These are phyloP conservation scores for Omphalotus guepiniiformis DNA, from an alignment of 768 basidiomycete species.

Conservation along the genomic window DNA sequence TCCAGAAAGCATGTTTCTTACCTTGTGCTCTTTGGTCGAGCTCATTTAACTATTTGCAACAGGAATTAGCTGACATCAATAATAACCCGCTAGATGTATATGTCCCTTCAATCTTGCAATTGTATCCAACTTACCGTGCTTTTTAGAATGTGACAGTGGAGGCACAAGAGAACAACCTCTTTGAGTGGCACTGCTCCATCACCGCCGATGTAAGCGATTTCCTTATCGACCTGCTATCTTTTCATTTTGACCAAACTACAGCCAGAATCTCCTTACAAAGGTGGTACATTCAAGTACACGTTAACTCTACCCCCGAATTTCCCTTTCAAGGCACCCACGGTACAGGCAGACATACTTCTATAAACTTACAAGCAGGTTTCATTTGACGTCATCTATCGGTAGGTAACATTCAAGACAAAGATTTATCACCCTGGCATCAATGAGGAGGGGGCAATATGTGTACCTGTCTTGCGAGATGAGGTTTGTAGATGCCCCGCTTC, in stretches of 20 bases:
- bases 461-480: conserved; percentile 81
- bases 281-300: conserved; percentile 73
- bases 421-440: conserved; percentile 91
- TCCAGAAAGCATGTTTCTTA: conserved; percentile 58
- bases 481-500: conserved; percentile 33
- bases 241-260: conserved; percentile 24
- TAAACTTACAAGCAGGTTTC: too few relatives aligned
- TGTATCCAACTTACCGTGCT: conserved; percentile 8
- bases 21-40: neutral
- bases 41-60: conserved; percentile 3
- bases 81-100: conserved; percentile 63
- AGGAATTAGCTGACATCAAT: conserved; percentile 68
- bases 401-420: conserved; percentile 84
- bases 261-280: conserved; percentile 80
- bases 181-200: conserved; percentile 74
- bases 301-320: conserved; percentile 73
- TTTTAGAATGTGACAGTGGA: conserved; percentile 59
- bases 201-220: conserved; percentile 60
- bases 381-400: too few relatives aligned
- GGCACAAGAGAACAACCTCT: conserved; percentile 65
- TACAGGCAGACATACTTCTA: too few relatives aligned
- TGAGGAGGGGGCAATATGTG: conserved; percentile 82
- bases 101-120: conserved; percentile 13
- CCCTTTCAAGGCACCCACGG: conserved; percentile 84
- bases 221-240: conserved; percentile 2